phyloP scores from a whole-genome alignment of 176 grass and related monocot genomes.

The Eleusine indica region DNA sequence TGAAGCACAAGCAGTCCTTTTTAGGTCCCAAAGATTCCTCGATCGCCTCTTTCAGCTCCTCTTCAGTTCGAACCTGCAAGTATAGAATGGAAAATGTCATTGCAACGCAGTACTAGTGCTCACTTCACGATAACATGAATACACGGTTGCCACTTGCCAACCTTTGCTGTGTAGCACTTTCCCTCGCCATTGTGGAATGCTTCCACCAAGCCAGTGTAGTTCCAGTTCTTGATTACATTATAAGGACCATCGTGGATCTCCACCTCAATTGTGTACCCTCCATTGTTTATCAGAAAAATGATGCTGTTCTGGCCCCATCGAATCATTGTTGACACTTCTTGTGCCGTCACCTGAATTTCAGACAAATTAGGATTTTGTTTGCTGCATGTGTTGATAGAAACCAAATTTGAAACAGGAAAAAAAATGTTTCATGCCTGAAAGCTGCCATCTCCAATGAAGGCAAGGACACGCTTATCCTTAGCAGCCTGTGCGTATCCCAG shows the following conservation, averaged over 20 bases:
- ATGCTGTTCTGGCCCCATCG: constrained; percentile 55
- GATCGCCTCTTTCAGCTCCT: constrained; percentile 48
- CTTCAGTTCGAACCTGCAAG: constrained; percentile 49
- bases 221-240: constrained; percentile 66
- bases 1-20: constrained; percentile 57
- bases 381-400: neutral
- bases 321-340: constrained; percentile 64
- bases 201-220: constrained; percentile 56
- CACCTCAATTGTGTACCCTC: constrained; percentile 65
- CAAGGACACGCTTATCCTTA: constrained; percentile 63
- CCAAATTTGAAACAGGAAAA: neutral
- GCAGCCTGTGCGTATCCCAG: constrained; percentile 58
- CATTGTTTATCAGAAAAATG: constrained; percentile 70
- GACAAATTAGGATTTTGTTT: neutral
- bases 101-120: neutral
- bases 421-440: constrained; percentile 48
- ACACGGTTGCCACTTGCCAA: neutral
- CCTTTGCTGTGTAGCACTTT: constrained; percentile 56
- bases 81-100: neutral
- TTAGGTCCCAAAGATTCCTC: constrained; percentile 41
- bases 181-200: constrained; percentile 63
- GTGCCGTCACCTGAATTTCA: constrained; percentile 47
- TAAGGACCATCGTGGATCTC: constrained; percentile 68
- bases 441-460: constrained; percentile 62
- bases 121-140: neutral